A percentile compares a stretch with the other conserved stretches of the same genome.
These are phyloP conservation scores for Leptographium lundbergii DNA, from an alignment of 2,329 filamentous ascomycete genomes.

Conservation along the genomic window DNA sequence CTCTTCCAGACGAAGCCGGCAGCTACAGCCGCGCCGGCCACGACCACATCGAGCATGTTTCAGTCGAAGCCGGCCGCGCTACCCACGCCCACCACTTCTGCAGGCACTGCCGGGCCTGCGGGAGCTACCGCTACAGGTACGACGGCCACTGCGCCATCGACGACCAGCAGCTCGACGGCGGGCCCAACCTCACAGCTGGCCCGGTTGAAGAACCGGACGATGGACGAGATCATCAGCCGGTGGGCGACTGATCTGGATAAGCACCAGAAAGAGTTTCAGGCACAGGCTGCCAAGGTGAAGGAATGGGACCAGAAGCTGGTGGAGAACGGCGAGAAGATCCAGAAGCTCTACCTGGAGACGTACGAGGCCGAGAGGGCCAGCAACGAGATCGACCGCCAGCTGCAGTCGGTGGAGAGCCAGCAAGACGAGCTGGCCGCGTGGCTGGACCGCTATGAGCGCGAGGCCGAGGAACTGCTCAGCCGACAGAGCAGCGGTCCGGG, in stretches of 20 bases:
- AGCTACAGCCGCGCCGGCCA: neutral
- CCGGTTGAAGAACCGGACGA: conserved; percentile 92
- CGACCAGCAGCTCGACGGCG: conserved; percentile 48
- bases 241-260: conserved; percentile 94
- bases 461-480: conserved; percentile 79
- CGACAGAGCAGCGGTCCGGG: conserved; percentile 43
- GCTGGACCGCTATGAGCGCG: conserved; percentile 81
- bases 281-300: conserved; percentile 76
- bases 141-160: neutral
- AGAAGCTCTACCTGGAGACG: conserved; percentile 81
- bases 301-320: conserved; percentile 87
- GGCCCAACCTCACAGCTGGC: conserved; percentile 78
- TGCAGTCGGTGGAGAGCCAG: conserved; percentile 79
- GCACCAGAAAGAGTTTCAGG: conserved; percentile 93
- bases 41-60: conserved; percentile 2
- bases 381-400: conserved; percentile 83
- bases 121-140: neutral
- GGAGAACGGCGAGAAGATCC: conserved; percentile 89
- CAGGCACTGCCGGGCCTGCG: conserved; percentile 20
- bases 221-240: conserved; percentile 95
- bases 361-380: conserved; percentile 90
- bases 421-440: conserved; percentile 82
- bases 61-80: conserved; percentile 11
- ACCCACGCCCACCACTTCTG: conserved; percentile 17
- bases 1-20: conserved; percentile 8